phyloP scores from a whole-genome alignment of 2,329 filamentous ascomycete species.

The Celoporthe dispersa region DNA sequence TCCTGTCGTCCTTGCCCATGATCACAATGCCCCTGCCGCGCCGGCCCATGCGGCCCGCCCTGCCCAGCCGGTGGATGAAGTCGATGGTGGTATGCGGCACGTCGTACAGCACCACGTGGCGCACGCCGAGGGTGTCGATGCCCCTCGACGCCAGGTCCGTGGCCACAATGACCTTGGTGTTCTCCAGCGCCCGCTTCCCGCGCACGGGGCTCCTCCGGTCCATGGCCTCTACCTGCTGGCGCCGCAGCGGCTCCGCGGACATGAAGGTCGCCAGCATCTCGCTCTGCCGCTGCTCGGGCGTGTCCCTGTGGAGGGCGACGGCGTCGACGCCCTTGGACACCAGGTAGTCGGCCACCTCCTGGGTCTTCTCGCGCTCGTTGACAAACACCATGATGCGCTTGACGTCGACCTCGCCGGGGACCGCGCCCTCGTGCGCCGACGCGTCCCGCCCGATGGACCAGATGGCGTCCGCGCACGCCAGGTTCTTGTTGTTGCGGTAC shows the following conservation, averaged over 20 bases:
- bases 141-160: slow-evolving; percentile 92
- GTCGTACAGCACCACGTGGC: slow-evolving; percentile 92
- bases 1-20: slow-evolving; percentile 85
- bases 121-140: slow-evolving; percentile 90
- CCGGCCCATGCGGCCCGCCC: slow-evolving; percentile 90
- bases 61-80: slow-evolving; percentile 93
- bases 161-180: slow-evolving; percentile 90
- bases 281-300: slow-evolving; percentile 74
- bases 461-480: slow-evolving; percentile 93
- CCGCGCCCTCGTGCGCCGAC: slow-evolving; percentile 58
- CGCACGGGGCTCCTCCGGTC: slow-evolving; percentile 36
- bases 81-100: slow-evolving; percentile 98
- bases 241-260: slow-evolving; percentile 46
- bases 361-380: slow-evolving; percentile 90
- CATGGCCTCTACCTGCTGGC: slow-evolving; percentile 37
- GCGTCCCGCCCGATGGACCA: slow-evolving; percentile 88
- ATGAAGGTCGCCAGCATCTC: slow-evolving; percentile 81
- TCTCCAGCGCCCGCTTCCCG: slow-evolving; percentile 61
- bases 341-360: slow-evolving; percentile 80
- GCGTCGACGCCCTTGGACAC: slow-evolving; percentile 86
- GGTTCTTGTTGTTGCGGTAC: slow-evolving; percentile 87
- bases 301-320: slow-evolving; percentile 82
- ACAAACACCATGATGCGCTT: slow-evolving; percentile 95
- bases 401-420: slow-evolving; percentile 63
- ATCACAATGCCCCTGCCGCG: slow-evolving; percentile 88